phyloP scores from a whole-genome alignment of 352 stramenopile species.

The Pythium periplocum region DNA sequence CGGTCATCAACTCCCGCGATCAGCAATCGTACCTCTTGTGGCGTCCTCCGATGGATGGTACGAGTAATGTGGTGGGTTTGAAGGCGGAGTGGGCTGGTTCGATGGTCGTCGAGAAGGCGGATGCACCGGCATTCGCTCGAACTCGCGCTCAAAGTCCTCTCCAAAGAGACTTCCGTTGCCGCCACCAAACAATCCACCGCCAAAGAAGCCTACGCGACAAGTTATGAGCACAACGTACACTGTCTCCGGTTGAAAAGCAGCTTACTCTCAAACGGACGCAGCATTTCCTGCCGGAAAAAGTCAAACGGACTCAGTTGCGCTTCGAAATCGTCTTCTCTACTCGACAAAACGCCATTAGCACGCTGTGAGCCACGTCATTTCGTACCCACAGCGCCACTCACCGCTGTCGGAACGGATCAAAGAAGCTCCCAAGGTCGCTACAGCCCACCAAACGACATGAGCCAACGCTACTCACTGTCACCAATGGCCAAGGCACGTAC shows the following conservation, averaged over 20 bases:
- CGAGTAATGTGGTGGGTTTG: slow-evolving; percentile 69
- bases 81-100: slow-evolving; percentile 27
- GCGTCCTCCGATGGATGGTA: slow-evolving; percentile 52
- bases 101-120: slow-evolving; percentile 37
- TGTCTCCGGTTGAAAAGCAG: neutral
- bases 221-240: neutral
- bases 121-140: slow-evolving; percentile 53
- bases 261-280: slow-evolving; percentile 71
- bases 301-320: slow-evolving; percentile 78
- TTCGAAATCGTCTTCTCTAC: slow-evolving; percentile 66
- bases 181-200: slow-evolving; percentile 29
- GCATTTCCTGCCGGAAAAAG: slow-evolving; percentile 75
- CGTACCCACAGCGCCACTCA: slow-evolving; percentile 9
- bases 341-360: neutral
- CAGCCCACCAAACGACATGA: neutral
- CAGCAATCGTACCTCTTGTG: slow-evolving; percentile 18
- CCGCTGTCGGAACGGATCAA: slow-evolving; percentile 44
- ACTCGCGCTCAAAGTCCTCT: slow-evolving; percentile 48
- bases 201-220: slow-evolving; percentile 43
- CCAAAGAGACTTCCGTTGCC: slow-evolving; percentile 44
- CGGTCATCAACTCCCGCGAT: neutral
- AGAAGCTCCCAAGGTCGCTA: slow-evolving; percentile 21
- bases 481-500: slow-evolving; percentile 13
- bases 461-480: neutral
- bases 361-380: no score